Percentiles rank a stretch among this genome's conserved stretches.
Conservation (phyloP, 1,284 basidiomycete species). For the Fomitopsis schrenkii region DNA sequence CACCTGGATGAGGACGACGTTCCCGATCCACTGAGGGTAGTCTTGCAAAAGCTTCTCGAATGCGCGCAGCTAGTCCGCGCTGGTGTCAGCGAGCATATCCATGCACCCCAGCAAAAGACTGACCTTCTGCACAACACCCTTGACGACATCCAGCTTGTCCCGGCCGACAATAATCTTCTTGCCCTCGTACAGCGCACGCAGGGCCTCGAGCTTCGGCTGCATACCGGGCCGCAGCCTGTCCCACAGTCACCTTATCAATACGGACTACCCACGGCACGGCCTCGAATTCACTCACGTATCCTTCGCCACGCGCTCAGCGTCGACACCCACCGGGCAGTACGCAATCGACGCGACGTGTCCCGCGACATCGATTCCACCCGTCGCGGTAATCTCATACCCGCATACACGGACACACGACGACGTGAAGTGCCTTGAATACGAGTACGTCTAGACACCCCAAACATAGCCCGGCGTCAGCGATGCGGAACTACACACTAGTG, state of each 20-base stretch:
- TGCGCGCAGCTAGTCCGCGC: conserved; percentile 67
- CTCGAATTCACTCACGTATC: conserved; percentile 57
- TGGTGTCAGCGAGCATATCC: neutral
- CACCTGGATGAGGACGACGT: conserved; percentile 84
- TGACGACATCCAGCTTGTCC: conserved; percentile 99
- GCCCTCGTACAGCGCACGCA: conserved; percentile 85
- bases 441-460: conserved; percentile 69
- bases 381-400: conserved; percentile 84
- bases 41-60: conserved; percentile 93
- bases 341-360: conserved; percentile 84
- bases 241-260: neutral
- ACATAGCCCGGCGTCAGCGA: neutral
- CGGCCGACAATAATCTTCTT: conserved; percentile 99
- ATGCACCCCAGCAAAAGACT: conserved; percentile 2
- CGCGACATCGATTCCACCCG: conserved; percentile 80
- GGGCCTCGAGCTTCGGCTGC: conserved; percentile 83
- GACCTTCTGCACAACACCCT: conserved; percentile 95
- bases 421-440: conserved; percentile 93
- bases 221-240: conserved; percentile 74
- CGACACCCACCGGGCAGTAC: conserved; percentile 97
- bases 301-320: conserved; percentile 83
- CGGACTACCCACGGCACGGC: neutral
- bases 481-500: neutral
- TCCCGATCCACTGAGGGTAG: conserved; percentile 95
- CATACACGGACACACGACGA: conserved; percentile 95